These are phyloP conservation scores for Lodderomyces theae DNA, from an alignment of 1,139 yeast genomes.

Conservation along the genomic window DNA sequence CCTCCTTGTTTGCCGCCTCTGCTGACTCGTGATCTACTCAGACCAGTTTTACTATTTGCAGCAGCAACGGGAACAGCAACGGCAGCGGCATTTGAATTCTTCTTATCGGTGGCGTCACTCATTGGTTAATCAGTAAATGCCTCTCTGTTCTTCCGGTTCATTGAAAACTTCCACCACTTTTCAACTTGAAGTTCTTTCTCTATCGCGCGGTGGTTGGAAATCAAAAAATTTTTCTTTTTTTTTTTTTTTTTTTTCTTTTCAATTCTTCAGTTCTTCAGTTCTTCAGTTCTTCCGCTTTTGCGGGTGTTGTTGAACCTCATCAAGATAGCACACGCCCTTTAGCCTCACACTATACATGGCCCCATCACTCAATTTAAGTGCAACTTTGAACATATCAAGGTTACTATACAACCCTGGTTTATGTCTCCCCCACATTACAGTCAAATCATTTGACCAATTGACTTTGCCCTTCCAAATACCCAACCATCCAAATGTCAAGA, in stretches of 20 bases:
- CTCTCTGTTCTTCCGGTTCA: too few species aligned
- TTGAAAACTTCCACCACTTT: not conserved
- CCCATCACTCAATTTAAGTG: constrained; percentile 57
- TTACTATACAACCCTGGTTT: constrained; percentile 62
- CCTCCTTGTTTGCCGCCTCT: constrained; percentile 15
- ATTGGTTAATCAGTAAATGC: constrained; percentile 3
- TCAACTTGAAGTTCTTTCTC: too few species aligned
- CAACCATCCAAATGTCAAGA: constrained; percentile 27
- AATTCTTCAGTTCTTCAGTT: not conserved
- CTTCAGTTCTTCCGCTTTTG: too few species aligned
- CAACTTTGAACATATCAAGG: constrained; percentile 65
- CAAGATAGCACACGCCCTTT: too few species aligned
- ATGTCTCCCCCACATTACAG: constrained; percentile 65
- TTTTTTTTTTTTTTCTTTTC: not conserved
- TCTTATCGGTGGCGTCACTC: not conserved
- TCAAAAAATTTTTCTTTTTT: too few species aligned
- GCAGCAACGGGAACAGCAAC: too few species aligned
- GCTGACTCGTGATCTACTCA: constrained; percentile 19
- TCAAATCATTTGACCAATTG: constrained; percentile 63
- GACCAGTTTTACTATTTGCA: constrained; percentile 5
- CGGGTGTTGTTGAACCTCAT: too few species aligned
- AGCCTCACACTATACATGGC: too few species aligned
- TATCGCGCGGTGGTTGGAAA: not conserved
- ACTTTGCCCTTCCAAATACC: constrained; percentile 44
- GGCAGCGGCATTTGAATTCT: too few species aligned